These are phyloP conservation scores for Eucalyptus curtisii DNA, from an alignment of 345 rosid species.

Conservation along the genomic window DNA sequence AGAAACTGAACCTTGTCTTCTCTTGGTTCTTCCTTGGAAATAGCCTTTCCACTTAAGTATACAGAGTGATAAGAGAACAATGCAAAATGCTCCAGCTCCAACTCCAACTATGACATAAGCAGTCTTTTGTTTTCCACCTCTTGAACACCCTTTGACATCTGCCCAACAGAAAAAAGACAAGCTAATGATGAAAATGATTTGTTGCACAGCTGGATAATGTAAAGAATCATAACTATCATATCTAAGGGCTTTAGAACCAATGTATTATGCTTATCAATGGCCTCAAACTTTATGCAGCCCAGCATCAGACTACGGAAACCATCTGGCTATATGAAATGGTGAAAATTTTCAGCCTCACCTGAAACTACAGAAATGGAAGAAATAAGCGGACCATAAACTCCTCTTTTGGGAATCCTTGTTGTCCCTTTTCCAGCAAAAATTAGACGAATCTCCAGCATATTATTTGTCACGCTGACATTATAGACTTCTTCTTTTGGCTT, in stretches of 20 bases:
- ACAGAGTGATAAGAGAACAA: constrained; percentile 10
- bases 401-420: constrained; percentile 18
- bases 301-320: not conserved
- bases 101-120: constrained; percentile 2
- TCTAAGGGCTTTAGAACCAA: not conserved
- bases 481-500: not conserved
- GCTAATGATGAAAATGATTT: not conserved
- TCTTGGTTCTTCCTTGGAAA: not conserved
- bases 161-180: not conserved
- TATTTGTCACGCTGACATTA: constrained; percentile 3
- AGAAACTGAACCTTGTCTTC: constrained; percentile 5
- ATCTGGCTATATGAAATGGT: not conserved
- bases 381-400: constrained; percentile 28
- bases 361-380: constrained; percentile 29
- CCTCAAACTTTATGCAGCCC: not conserved
- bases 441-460: constrained; percentile 23
- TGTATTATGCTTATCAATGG: not conserved
- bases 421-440: constrained; percentile 41
- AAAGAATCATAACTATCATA: not conserved
- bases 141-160: constrained; percentile 16
- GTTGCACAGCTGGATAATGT: not conserved
- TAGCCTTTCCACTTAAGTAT: constrained; percentile 23
- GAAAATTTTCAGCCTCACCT: constrained; percentile 1
- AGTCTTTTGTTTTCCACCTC: not conserved
- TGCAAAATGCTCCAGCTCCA: constrained; percentile 6